phyloP scores from a whole-genome alignment of 257 asterid genomes.

The Capsicum chinense region DNA sequence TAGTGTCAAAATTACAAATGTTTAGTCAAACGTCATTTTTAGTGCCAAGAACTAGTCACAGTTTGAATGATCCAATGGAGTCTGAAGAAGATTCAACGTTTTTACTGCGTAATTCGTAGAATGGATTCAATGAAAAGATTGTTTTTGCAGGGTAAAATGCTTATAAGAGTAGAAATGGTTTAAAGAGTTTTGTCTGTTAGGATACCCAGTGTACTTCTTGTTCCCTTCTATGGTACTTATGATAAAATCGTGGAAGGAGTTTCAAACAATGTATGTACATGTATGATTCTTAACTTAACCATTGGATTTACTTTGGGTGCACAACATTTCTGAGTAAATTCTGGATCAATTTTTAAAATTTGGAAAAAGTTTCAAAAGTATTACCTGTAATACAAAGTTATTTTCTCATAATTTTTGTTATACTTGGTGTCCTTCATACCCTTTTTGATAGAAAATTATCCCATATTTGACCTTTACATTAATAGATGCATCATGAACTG shows the following conservation, averaged over 20 bases:
- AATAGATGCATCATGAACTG: neutral
- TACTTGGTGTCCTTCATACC: neutral
- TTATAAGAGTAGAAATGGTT: constrained; percentile 40
- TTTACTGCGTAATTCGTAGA: constrained; percentile 36
- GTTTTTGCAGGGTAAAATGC: constrained; percentile 65
- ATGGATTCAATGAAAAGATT: constrained; percentile 54
- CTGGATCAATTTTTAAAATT: neutral
- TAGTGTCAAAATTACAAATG: neutral
- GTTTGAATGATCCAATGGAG: constrained; percentile 55
- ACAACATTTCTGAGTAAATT: neutral
- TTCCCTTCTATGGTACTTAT: constrained; percentile 55
- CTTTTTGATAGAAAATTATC: neutral
- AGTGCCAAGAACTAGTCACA: constrained; percentile 52
- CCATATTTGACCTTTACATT: neutral
- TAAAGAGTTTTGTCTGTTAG: too few species aligned
- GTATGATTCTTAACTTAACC: neutral
- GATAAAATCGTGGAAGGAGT: constrained; percentile 63
- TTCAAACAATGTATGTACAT: constrained; percentile 54
- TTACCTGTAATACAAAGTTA: neutral
- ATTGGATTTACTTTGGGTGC: neutral
- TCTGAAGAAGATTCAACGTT: constrained; percentile 44
- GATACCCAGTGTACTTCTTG: neutral
- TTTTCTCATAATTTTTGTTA: neutral
- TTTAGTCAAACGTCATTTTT: constrained; percentile 41
- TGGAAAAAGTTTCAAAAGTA: neutral